Evolutionary conservation across 176 grass and related monocot genomes (phyloP).

Genomic region (Oryza brachyantha): DNA sequence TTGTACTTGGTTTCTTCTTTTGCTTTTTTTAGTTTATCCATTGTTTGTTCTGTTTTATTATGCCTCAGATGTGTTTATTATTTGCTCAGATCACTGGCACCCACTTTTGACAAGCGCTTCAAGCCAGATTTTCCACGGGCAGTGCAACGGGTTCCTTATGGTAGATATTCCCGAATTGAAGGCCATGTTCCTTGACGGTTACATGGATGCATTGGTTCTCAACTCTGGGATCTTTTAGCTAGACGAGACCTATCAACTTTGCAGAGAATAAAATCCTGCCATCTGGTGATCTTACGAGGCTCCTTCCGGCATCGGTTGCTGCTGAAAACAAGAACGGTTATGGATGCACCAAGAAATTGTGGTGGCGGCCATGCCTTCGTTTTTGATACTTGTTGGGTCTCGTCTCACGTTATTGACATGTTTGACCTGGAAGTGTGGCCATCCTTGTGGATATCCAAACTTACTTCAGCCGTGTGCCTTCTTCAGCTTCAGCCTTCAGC

Average conservation of each 20-base stretch:
- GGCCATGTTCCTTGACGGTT: slow-evolving; percentile 41
- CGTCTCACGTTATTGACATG: background rate
- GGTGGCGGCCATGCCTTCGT: background rate
- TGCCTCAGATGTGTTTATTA: background rate
- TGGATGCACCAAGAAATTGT: background rate
- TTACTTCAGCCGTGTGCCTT: background rate
- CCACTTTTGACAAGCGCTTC: slow-evolving; percentile 51
- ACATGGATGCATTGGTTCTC: background rate
- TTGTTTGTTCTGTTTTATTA: background rate
- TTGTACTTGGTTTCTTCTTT: background rate
- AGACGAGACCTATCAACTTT: slow-evolving; percentile 1
- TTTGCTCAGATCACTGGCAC: slow-evolving; percentile 35
- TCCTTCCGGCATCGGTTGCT: background rate
- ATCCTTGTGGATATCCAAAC: slow-evolving; percentile 1
- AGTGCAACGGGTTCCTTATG: slow-evolving; percentile 47
- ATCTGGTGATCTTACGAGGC: background rate
- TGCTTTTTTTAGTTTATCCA: background rate
- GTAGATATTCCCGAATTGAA: slow-evolving; percentile 54
- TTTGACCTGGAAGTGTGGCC: background rate
- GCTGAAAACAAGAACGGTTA: background rate
- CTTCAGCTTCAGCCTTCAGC: background rate
- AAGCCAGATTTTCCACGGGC: slow-evolving; percentile 43
- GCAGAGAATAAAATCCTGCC: background rate
- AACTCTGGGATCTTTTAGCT: slow-evolving; percentile 1
- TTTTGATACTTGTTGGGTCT: background rate